Evolutionary conservation across 1,139 yeast genomes (phyloP).

Genomic region (Hyphopichia burtonii): DNA sequence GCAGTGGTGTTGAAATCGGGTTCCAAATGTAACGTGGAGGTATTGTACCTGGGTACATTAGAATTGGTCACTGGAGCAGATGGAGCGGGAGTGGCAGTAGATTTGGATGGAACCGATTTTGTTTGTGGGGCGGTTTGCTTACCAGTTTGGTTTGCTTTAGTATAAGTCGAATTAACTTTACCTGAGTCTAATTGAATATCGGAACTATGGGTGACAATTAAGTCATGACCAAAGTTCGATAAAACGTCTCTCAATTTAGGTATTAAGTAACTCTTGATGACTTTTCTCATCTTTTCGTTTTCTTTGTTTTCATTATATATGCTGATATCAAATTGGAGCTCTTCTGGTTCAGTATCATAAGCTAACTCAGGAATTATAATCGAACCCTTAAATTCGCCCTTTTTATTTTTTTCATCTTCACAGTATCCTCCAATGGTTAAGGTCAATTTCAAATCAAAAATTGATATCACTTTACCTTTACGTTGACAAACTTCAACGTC

Average conservation of each 20-base stretch:
- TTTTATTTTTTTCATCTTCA: conserved; percentile 29
- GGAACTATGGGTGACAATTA: conserved; percentile 72
- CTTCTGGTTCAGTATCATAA: conserved; percentile 86
- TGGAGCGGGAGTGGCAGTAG: conserved; percentile 7
- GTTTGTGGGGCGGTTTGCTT: no score
- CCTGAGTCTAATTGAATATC: conserved; percentile 78
- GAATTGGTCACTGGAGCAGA: conserved; percentile 7
- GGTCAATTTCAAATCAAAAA: conserved; percentile 76
- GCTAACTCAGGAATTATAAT: conserved; percentile 89
- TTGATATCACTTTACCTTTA: conserved; percentile 91
- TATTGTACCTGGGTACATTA: conserved; percentile 63
- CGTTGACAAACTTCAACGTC: conserved; percentile 97
- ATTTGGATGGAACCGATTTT: conserved; percentile 8
- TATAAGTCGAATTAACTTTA: conserved; percentile 64
- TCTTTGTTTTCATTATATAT: conserved; percentile 60
- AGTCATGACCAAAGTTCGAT: conserved; percentile 69
- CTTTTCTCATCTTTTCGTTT: conserved; percentile 48
- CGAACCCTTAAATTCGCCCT: conserved; percentile 55
- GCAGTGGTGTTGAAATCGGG: conserved; percentile 87
- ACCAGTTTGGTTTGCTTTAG: conserved; percentile 62
- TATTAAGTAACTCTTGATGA: conserved; percentile 59
- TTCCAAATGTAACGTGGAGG: conserved; percentile 74
- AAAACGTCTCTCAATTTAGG: conserved; percentile 68
- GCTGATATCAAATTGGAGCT: conserved; percentile 77
- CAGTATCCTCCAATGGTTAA: conserved; percentile 55